A percentile compares a stretch with the other conserved stretches of the same genome.
phyloP scores from a whole-genome alignment of 2,329 filamentous ascomycete species.

The Elsinoe arachidis region DNA sequence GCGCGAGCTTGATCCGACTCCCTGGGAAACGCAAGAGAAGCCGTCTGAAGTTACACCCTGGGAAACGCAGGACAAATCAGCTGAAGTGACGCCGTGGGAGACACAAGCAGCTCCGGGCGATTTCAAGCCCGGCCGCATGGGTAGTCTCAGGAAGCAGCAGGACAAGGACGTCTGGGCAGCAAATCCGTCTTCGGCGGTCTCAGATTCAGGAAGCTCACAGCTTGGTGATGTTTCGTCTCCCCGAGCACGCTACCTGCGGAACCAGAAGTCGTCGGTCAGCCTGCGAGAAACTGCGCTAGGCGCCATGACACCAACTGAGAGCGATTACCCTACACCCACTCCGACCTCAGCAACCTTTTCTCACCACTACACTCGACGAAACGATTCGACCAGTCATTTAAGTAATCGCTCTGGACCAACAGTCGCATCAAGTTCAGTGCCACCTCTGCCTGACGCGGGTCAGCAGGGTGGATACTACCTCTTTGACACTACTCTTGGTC shows the following conservation, averaged over 20 bases:
- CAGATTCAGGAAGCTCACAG: constrained; percentile 16
- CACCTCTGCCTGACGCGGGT: constrained; percentile 43
- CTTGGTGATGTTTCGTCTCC: constrained; percentile 16
- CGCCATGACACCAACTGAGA: constrained; percentile 38
- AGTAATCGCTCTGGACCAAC: constrained; percentile 61
- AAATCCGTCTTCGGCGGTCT: constrained; percentile 15
- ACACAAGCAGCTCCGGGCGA: neutral
- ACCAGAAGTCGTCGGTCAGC: constrained; percentile 50
- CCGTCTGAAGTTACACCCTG: constrained; percentile 21
- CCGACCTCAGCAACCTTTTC: constrained; percentile 15
- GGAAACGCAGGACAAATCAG: constrained; percentile 10
- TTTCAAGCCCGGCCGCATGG: neutral
- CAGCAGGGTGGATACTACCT: constrained; percentile 59
- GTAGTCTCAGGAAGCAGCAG: neutral
- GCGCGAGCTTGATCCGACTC: constrained; percentile 17
- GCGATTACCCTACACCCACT: constrained; percentile 13
- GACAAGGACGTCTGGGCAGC: constrained; percentile 9
- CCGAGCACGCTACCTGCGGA: constrained; percentile 30
- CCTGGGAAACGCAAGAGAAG: constrained; percentile 22
- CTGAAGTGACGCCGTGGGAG: constrained; percentile 12
- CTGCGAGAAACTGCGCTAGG: constrained; percentile 59
- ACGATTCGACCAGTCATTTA: constrained; percentile 17
- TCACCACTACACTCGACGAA: constrained; percentile 5
- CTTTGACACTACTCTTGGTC: constrained; percentile 53
- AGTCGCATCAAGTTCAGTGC: constrained; percentile 27